phyloP scores from a whole-genome alignment of 768 basidiomycete genomes.

The Dendrothele bispora region DNA sequence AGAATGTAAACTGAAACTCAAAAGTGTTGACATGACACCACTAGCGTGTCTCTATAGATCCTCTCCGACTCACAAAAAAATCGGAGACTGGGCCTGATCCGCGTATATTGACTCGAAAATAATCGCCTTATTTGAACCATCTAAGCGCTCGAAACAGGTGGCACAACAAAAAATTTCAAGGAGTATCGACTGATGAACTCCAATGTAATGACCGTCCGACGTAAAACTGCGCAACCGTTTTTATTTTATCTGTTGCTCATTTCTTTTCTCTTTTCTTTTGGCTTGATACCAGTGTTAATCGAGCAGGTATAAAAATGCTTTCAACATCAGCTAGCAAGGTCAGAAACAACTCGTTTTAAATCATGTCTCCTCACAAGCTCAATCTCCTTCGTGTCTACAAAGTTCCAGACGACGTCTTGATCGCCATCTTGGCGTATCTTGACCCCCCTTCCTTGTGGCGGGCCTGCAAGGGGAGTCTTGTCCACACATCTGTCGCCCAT shows the following conservation, averaged over 20 bases:
- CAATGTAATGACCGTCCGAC: constrained; percentile 38
- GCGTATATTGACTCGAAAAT: constrained; percentile 46
- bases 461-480: constrained; percentile 39
- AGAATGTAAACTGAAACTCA: constrained; percentile 34
- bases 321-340: constrained; percentile 23
- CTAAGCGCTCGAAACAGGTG: constrained; percentile 40
- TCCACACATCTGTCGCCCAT: neutral
- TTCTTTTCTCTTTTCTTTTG: constrained; percentile 34
- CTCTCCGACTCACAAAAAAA: constrained; percentile 49
- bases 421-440: constrained; percentile 47
- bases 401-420: constrained; percentile 52
- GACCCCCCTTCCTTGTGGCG: constrained; percentile 48
- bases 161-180: constrained; percentile 43
- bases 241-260: constrained; percentile 42
- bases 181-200: constrained; percentile 37
- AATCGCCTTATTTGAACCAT: constrained; percentile 36
- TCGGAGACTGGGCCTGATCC: constrained; percentile 47
- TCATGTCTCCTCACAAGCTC: constrained; percentile 44
- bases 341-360: constrained; percentile 21
- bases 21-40: constrained; percentile 58
- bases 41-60: constrained; percentile 35
- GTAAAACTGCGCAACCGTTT: constrained; percentile 43
- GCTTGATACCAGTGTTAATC: constrained; percentile 23
- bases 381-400: constrained; percentile 43
- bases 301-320: constrained; percentile 46